A percentile compares a stretch with the other conserved stretches of the same genome.
Evolutionary conservation across 768 basidiomycete genomes (phyloP).

Genomic region (Epithele typhae): DNA sequence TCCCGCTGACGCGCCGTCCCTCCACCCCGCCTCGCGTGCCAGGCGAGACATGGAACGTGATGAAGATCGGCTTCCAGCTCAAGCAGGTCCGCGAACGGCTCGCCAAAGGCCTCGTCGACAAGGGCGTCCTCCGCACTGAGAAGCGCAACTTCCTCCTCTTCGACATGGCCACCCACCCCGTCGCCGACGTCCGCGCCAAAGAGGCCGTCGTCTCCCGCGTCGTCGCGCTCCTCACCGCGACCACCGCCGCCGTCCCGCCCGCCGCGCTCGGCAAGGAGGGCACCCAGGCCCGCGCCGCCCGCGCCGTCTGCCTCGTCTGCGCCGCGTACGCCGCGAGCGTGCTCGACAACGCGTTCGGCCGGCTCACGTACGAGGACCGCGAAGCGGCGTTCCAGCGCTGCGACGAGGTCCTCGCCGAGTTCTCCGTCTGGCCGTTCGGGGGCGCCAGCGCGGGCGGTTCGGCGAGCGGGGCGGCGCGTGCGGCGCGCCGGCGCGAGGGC

Average conservation of each 20-base stretch:
- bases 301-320: slow-evolving; percentile 84
- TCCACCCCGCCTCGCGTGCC: slow-evolving; percentile 2
- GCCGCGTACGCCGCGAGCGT: slow-evolving; percentile 94
- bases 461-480: slow-evolving; percentile 5
- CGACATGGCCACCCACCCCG: slow-evolving; percentile 99
- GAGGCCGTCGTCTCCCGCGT: slow-evolving; percentile 77
- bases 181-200: slow-evolving; percentile 89
- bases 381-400: slow-evolving; percentile 92
- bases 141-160: slow-evolving; percentile 98
- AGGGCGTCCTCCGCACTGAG: slow-evolving; percentile 97
- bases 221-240: slow-evolving; percentile 73
- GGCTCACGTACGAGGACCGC: slow-evolving; percentile 87
- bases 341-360: slow-evolving; percentile 87
- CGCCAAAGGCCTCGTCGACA: slow-evolving; percentile 96
- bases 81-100: slow-evolving; percentile 98
- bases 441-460: slow-evolving; percentile 22
- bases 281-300: slow-evolving; percentile 71
- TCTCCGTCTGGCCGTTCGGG: slow-evolving; percentile 86
- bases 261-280: slow-evolving; percentile 72
- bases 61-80: slow-evolving; percentile 99
- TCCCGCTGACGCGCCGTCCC: not conserved
- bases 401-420: slow-evolving; percentile 92
- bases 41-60: slow-evolving; percentile 99
- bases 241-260: slow-evolving; percentile 76
- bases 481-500: slow-evolving; percentile 32